Percentiles rank a stretch among this genome's conserved stretches.
Conservation (phyloP, 78 protist genomes). For the slime mould (Dictyostelium discoideum) region DNA sequence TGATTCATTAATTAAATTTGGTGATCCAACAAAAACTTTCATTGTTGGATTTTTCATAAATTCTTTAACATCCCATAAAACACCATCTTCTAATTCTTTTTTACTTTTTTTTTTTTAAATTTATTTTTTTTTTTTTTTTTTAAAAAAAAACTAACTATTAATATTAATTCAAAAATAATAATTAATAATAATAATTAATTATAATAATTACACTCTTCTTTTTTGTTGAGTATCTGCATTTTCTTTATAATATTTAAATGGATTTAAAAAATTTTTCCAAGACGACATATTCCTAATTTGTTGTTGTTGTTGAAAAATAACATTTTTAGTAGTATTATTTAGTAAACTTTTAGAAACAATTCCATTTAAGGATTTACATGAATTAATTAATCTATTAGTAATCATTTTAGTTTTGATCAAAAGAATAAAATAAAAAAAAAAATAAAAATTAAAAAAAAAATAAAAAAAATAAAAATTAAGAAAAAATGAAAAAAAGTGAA, state of each 20-base stretch:
- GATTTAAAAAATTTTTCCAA: constrained; percentile 31
- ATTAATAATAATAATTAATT: too few species aligned
- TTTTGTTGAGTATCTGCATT: constrained; percentile 49
- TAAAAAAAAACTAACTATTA: not conserved
- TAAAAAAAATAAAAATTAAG: too few species aligned
- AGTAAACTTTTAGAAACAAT: not conserved
- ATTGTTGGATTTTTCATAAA: constrained; percentile 39
- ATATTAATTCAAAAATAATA: not conserved
- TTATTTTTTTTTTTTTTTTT: too few species aligned
- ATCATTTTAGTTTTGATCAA: not conserved
- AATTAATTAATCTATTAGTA: not conserved
- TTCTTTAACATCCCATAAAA: constrained; percentile 56
- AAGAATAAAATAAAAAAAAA: not conserved
- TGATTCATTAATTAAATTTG: not conserved
- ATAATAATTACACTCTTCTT: constrained; percentile 32
- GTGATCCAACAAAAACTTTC: constrained; percentile 49
- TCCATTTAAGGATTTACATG: not conserved
- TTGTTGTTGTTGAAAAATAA: not conserved
- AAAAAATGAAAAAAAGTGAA: not conserved
- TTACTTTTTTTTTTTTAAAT: constrained; percentile 18
- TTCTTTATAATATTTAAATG: constrained; percentile 31
- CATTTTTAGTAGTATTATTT: not conserved
- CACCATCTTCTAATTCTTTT: constrained; percentile 57
- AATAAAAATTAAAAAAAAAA: too few species aligned
- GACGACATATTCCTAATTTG: constrained; percentile 24